Conservation (phyloP, 78 protist species). For the Protostelium mycophagum region DNA sequence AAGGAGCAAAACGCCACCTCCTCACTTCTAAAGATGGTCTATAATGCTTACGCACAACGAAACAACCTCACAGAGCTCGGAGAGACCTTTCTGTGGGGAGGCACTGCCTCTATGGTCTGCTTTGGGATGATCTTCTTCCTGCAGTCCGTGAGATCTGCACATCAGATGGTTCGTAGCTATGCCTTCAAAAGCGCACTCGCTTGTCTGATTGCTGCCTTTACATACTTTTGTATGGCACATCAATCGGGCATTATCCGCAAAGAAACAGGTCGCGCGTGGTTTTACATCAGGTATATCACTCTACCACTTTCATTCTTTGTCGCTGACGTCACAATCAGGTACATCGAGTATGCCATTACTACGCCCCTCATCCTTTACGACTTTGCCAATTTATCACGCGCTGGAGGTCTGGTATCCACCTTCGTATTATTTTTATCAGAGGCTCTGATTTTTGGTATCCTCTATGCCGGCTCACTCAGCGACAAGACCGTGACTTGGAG, state of each 20-base stretch:
- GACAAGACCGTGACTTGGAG: not conserved
- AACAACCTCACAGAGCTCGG: not conserved
- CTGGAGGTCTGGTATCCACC: not conserved
- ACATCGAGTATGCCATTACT: not conserved
- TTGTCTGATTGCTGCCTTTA: not conserved
- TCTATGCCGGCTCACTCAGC: not conserved
- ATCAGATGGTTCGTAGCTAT: not conserved
- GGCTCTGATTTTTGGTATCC: not conserved
- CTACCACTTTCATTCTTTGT: not conserved
- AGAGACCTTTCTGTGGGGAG: not conserved
- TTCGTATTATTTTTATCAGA: not conserved
- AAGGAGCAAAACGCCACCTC: not conserved
- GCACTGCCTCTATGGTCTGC: not conserved
- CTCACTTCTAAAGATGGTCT: not conserved
- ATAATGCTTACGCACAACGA: not conserved
- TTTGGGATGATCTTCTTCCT: not conserved
- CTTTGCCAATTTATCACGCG: not conserved
- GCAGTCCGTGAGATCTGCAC: not conserved
- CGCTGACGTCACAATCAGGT: not conserved
- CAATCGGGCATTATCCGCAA: not conserved
- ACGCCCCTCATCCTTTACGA: not conserved
- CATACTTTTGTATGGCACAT: not conserved
- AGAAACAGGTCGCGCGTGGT: not conserved
- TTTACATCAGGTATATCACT: not conserved
- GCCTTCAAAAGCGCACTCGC: not conserved